phyloP scores from a whole-genome alignment of 73 alveolate genomes.

The Symbiodinium natans region DNA sequence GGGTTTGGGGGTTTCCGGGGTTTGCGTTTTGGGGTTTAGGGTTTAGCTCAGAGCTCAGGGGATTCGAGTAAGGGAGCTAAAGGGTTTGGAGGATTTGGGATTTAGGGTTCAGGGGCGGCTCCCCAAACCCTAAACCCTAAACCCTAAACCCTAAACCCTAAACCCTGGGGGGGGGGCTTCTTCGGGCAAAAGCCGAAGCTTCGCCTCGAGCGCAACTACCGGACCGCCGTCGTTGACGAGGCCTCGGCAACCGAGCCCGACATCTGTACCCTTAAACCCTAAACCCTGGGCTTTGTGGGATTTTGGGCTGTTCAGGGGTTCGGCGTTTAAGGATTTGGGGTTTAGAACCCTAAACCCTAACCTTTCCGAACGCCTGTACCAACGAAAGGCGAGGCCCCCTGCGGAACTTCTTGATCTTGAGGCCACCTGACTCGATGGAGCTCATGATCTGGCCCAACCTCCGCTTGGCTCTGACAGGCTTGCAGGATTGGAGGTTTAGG shows the following conservation, averaged over 20 bases:
- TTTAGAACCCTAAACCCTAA: no score
- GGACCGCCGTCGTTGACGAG: constrained; percentile 58
- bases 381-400: background rate
- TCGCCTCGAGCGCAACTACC: constrained; percentile 66
- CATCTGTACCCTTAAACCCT: no score
- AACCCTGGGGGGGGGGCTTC: no score
- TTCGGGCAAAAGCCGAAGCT: no score
- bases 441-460: constrained; percentile 66
- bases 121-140: no score
- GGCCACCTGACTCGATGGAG: constrained; percentile 52
- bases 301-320: no score
- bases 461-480: background rate
- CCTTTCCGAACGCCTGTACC: no score
- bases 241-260: background rate
- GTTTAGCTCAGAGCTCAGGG: background rate
- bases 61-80: background rate
- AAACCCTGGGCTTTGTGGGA: no score
- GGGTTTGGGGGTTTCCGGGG: background rate
- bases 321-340: no score
- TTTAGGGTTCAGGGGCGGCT: background rate
- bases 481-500: background rate
- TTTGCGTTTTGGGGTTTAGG: background rate
- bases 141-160: no score
- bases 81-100: background rate
- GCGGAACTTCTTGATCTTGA: constrained; percentile 42